Percentiles rank a stretch among this genome's conserved stretches.
Conservation (phyloP, 306 rosid genomes). For the Fragaria nilgerrensis region DNA sequence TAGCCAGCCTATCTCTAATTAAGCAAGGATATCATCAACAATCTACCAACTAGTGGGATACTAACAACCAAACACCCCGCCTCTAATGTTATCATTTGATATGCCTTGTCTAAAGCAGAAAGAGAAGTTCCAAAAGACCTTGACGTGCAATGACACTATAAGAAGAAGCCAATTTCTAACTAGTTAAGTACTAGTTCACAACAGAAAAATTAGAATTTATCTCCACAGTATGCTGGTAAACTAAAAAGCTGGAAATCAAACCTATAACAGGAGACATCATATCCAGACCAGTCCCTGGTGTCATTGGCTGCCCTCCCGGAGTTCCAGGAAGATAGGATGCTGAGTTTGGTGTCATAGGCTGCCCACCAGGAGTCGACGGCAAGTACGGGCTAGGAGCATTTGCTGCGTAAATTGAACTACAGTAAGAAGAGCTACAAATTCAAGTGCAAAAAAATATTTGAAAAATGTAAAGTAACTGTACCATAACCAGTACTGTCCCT, state of each 20-base stretch:
- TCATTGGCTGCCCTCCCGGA: conserved; percentile 99
- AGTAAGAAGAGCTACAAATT: neutral
- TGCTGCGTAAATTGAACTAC: conserved; percentile 40
- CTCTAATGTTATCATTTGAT: neutral
- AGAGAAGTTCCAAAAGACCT: neutral
- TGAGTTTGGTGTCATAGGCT: conserved; percentile 98
- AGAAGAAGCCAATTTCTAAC: neutral
- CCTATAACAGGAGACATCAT: conserved; percentile 97
- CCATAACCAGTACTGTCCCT: conserved; percentile 72
- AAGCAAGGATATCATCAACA: neutral
- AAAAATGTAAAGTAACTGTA: conserved; percentile 20
- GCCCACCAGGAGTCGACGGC: conserved; percentile 99
- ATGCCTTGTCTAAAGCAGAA: neutral
- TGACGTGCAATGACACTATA: neutral
- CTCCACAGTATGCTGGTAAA: neutral
- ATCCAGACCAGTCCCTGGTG: conserved; percentile 97
- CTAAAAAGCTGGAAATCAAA: conserved; percentile 16
- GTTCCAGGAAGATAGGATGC: conserved; percentile 97
- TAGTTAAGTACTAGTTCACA: neutral
- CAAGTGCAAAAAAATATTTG: neutral
- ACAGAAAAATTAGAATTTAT: neutral
- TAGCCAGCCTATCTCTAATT: neutral
- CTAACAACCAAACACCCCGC: neutral
- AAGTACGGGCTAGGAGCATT: conserved; percentile 99
- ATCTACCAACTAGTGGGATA: neutral